Conservation (phyloP, 75 land plant genomes). For the Pinus tabuliformis region DNA sequence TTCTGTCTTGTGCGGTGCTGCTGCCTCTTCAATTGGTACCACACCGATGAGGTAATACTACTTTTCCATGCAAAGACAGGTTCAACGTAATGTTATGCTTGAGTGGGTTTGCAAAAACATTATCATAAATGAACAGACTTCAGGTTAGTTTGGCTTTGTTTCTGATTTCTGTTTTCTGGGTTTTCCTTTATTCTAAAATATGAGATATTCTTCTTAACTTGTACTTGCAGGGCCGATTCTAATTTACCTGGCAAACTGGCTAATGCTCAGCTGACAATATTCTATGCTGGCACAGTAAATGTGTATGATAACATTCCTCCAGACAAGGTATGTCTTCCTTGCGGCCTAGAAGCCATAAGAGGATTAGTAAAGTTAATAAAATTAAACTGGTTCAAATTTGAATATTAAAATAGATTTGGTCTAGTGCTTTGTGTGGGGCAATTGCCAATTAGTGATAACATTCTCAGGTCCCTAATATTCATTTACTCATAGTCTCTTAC, state of each 20-base stretch:
- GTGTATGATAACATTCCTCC: constrained; percentile 28
- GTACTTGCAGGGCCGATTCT: constrained; percentile 8
- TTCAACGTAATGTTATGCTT: neutral
- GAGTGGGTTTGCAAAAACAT: neutral
- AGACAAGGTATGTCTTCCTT: constrained; percentile 18
- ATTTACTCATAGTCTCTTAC: too few species aligned
- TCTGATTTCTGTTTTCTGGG: neutral
- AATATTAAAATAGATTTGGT: neutral
- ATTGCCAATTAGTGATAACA: neutral
- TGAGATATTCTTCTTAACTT: neutral
- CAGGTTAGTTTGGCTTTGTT: too few species aligned
- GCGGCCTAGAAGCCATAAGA: neutral
- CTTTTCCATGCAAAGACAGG: too few species aligned
- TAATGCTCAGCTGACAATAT: constrained; percentile 27
- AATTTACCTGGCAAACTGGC: neutral
- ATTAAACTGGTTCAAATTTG: neutral
- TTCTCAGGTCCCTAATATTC: neutral
- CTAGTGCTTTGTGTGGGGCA: neutral
- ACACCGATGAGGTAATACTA: neutral
- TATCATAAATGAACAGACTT: neutral
- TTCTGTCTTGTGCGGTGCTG: constrained; percentile 3
- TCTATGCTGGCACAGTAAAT: constrained; percentile 29
- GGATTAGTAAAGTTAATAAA: neutral
- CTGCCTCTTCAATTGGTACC: neutral
- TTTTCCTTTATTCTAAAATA: neutral